Percentiles rank a stretch among this genome's conserved stretches.
Evolutionary conservation across 768 basidiomycete genomes (phyloP).

Genomic region (Ephemerocybe angulata): DNA sequence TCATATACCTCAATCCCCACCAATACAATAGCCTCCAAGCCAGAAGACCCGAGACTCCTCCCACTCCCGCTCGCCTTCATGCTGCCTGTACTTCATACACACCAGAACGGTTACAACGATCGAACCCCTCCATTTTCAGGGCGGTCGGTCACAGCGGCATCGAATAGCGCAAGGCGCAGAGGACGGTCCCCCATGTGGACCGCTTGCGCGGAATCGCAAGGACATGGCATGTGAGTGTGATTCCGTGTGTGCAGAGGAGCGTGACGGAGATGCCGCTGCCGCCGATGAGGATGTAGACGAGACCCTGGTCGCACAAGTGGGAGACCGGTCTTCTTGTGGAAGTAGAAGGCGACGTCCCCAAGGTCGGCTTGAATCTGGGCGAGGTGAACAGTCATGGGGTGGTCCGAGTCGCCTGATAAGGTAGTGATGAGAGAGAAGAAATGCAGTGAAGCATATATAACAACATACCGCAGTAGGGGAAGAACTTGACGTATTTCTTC

Average conservation of each 20-base stretch:
- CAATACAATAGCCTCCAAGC: too few species aligned
- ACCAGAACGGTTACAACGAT: too few species aligned
- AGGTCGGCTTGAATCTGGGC: constrained; percentile 91
- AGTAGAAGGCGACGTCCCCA: constrained; percentile 90
- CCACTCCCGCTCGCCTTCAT: too few species aligned
- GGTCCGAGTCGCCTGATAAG: constrained; percentile 51
- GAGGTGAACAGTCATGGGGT: constrained; percentile 72
- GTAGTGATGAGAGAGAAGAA: too few species aligned
- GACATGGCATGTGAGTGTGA: constrained; percentile 56
- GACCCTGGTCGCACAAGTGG: constrained; percentile 75
- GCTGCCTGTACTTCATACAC: too few species aligned
- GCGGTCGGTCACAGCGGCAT: too few species aligned
- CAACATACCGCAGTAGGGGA: constrained; percentile 52
- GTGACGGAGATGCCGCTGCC: constrained; percentile 75
- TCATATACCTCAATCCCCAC: too few species aligned
- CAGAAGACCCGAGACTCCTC: too few species aligned
- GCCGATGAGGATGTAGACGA: constrained; percentile 82
- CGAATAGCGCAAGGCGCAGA: too few species aligned
- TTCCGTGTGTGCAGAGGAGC: constrained; percentile 37
- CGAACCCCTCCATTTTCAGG: too few species aligned
- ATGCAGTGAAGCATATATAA: neutral
- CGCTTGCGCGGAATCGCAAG: constrained; percentile 72
- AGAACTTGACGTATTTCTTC: constrained; percentile 81
- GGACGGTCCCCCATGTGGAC: too few species aligned
- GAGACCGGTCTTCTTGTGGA: constrained; percentile 80